Base-by-base conservation (phyloP, 192 early-diverging fungal species). In the Mortierella hygrophila region DNA sequence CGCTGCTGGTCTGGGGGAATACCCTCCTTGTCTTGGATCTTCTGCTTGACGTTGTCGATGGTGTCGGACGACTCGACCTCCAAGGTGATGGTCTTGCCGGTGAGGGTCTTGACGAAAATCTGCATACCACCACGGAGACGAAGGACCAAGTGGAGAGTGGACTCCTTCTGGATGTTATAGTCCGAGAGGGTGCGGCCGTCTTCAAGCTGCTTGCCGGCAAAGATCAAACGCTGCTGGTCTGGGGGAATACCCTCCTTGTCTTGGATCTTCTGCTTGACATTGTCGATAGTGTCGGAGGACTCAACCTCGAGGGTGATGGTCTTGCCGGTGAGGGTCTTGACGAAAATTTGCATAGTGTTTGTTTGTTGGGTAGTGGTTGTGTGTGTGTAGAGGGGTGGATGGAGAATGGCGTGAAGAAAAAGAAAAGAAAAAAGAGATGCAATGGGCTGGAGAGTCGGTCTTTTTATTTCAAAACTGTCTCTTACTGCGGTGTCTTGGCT, bases 81-180 rank as follows among this genome's bases (percentile, higher is more conserved):
- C 49, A 99, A 91, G 78, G 97, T 99, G 90, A 99, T 97, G 87
- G 97, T 99, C 93, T 98, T 99, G 81, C 97, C 97, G 42, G 97
- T 99, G 23, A 99, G 90, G 46, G 96, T 95, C 93, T 97, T 95
- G 72, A 95, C 81, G 46, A 95, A 94, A 70, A 94, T 94, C 70
- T 92, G 93, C 91, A 93, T 94, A 89, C 91, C 91, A 77, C 88
- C 92, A 77, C 94, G 91, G 74, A 94, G 91, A 84, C 93, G 92
- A 35, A 95, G 88, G 23, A 95, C 93, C 35, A 94, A 79, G 88
- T 94, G 92, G 54, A 95, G 90, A 54, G 94, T 94, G 46, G 92
- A 92, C 80, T 94, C 93, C 89, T 93, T 93, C 80, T 93, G 94
- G 80, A 95, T 94, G 87, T 95, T 94, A 85, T 94, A 95, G 87